phyloP scores from a whole-genome alignment of 1,139 yeast species.

The Geotrichum citri-aurantii region DNA sequence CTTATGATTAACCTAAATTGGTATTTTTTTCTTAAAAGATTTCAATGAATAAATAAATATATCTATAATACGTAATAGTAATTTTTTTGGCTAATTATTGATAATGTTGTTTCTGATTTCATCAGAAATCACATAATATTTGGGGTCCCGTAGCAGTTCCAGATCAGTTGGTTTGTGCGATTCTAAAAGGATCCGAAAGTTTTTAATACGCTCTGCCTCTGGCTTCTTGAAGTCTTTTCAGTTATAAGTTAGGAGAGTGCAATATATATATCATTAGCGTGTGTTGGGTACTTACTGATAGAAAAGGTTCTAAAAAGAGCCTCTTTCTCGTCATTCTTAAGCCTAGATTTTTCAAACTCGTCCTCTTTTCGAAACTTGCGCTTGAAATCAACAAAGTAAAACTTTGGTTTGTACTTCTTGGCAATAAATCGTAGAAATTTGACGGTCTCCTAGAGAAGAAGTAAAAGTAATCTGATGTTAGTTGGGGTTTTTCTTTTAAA shows the following conservation, averaged over 20 bases:
- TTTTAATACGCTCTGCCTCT: conserved; percentile 4
- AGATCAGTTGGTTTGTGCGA: background rate
- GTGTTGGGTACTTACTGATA: conserved; percentile 3
- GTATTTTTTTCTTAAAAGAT: conserved; percentile 3
- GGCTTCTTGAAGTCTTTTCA: conserved; percentile 14
- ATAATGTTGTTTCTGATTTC: background rate
- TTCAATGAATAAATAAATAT: conserved; percentile 1
- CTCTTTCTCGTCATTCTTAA: conserved; percentile 41
- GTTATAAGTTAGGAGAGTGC: background rate
- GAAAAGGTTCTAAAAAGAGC: conserved; percentile 37
- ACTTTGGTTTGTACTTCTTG: conserved; percentile 31
- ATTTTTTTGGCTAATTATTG: background rate
- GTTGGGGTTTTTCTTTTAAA: too few relatives aligned
- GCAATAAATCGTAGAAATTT: conserved; percentile 35
- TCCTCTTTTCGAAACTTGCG: conserved; percentile 36
- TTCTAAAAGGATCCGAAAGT: conserved; percentile 1
- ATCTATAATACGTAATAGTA: background rate
- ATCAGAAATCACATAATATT: conserved; percentile 9
- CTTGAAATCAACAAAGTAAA: conserved; percentile 45
- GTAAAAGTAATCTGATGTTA: too few relatives aligned
- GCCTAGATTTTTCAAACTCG: conserved; percentile 30
- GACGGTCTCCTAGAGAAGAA: conserved; percentile 22
- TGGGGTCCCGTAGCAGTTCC: conserved; percentile 8
- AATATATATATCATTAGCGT: background rate
- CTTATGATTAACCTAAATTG: too few relatives aligned